These are phyloP conservation scores for Brassica nigra DNA, from an alignment of 345 rosid species.

Conservation along the genomic window DNA sequence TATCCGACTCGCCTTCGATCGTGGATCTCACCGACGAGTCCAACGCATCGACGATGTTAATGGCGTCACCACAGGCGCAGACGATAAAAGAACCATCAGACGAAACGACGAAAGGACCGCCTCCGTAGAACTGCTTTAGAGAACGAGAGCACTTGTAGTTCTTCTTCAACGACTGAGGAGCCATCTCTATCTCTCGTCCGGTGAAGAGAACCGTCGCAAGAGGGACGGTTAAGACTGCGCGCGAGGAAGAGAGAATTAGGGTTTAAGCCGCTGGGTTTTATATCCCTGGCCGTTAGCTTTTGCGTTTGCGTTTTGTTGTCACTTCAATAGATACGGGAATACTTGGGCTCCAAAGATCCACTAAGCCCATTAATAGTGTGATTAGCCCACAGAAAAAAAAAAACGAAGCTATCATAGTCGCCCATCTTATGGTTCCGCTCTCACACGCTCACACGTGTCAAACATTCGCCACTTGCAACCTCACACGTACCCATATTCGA, in stretches of 20 bases:
- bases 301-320: too few relatives aligned
- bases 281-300: not conserved
- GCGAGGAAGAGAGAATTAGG: slow-evolving; percentile 31
- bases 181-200: slow-evolving; percentile 42
- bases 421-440: slow-evolving; percentile 4
- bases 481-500: slow-evolving; percentile 34
- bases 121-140: slow-evolving; percentile 81
- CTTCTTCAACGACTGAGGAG: slow-evolving; percentile 57
- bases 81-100: slow-evolving; percentile 78
- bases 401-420: not conserved
- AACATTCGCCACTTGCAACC: slow-evolving; percentile 22
- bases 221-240: slow-evolving; percentile 7
- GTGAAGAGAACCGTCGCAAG: not conserved
- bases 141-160: slow-evolving; percentile 69
- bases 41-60: slow-evolving; percentile 70
- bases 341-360: not conserved
- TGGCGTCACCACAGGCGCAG: slow-evolving; percentile 72
- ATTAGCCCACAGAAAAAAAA: slow-evolving; percentile 3
- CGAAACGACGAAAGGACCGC: slow-evolving; percentile 80
- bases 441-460: slow-evolving; percentile 29
- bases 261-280: slow-evolving; percentile 34
- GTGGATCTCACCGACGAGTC: slow-evolving; percentile 60
- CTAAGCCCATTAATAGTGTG: slow-evolving; percentile 14
- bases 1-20: slow-evolving; percentile 68
- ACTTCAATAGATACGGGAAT: not conserved